These are phyloP conservation scores for Cornus florida DNA, from an alignment of 148 eudicot genomes.

Conservation along the genomic window DNA sequence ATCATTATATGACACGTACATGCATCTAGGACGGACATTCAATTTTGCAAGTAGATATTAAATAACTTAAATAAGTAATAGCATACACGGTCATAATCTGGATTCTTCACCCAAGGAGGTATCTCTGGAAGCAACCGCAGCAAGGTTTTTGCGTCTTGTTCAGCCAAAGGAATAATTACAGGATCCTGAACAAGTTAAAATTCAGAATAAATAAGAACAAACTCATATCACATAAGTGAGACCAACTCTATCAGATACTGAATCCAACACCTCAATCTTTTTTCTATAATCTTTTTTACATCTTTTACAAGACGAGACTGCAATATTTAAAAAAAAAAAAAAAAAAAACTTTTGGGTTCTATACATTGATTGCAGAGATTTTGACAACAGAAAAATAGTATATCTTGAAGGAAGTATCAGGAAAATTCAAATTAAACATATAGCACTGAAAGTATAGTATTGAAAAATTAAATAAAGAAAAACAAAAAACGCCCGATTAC, in stretches of 20 bases:
- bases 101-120: slow-evolving; percentile 94
- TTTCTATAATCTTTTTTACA: background rate
- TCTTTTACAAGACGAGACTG: background rate
- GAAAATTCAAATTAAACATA: background rate
- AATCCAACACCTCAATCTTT: background rate
- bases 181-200: slow-evolving; percentile 59
- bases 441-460: background rate
- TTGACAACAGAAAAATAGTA: background rate
- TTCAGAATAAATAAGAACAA: background rate
- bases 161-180: slow-evolving; percentile 63
- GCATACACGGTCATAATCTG: slow-evolving; percentile 84
- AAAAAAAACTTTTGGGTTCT: background rate
- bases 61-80: background rate
- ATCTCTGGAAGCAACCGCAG: slow-evolving; percentile 71
- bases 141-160: slow-evolving; percentile 58
- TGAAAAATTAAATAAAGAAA: background rate
- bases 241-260: background rate
- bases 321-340: too few species aligned
- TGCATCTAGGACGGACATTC: background rate
- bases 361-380: background rate
- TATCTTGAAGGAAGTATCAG: background rate
- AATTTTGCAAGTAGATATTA: background rate
- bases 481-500: background rate
- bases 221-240: background rate
- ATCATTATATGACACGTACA: background rate